These are phyloP conservation scores for Pinus tabuliformis DNA, from an alignment of 75 land plant genomes.

Conservation along the genomic window DNA sequence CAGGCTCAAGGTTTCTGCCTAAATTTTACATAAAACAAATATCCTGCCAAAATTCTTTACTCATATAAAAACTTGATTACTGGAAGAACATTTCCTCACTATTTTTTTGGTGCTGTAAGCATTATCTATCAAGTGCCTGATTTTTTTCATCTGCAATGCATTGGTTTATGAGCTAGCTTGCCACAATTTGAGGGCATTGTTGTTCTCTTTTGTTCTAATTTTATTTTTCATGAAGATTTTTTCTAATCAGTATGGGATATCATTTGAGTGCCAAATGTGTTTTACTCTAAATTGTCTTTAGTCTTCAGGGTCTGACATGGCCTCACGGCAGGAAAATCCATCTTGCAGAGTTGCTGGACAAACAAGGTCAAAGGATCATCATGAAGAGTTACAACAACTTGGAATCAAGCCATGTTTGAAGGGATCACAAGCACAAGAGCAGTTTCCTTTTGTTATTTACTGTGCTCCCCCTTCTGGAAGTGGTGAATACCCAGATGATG, in stretches of 20 bases:
- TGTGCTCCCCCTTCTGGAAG: slow-evolving; percentile 54
- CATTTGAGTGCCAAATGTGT: background rate
- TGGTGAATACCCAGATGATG: slow-evolving; percentile 36
- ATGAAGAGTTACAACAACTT: slow-evolving; percentile 26
- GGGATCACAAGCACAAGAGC: slow-evolving; percentile 26
- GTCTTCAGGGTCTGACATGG: slow-evolving; percentile 10
- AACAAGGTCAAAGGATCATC: slow-evolving; percentile 36
- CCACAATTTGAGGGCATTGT: background rate
- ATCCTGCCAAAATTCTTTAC: background rate
- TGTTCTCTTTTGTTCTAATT: background rate
- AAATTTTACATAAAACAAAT: background rate
- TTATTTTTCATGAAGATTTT: background rate
- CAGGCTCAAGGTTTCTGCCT: background rate
- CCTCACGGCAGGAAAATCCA: slow-evolving; percentile 22
- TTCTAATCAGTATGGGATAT: background rate
- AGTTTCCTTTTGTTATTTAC: slow-evolving; percentile 47
- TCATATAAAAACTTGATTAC: background rate
- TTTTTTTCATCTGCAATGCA: background rate
- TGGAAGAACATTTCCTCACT: background rate
- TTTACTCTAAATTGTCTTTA: background rate
- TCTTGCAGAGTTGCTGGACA: slow-evolving; percentile 27
- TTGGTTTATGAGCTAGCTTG: background rate
- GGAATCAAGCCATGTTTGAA: slow-evolving; percentile 36
- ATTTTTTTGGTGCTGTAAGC: background rate
- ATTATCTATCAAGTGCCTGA: background rate